These are phyloP conservation scores for Penicillium desertorum DNA, from an alignment of 495 filamentous ascomycete species.

Conservation along the genomic window DNA sequence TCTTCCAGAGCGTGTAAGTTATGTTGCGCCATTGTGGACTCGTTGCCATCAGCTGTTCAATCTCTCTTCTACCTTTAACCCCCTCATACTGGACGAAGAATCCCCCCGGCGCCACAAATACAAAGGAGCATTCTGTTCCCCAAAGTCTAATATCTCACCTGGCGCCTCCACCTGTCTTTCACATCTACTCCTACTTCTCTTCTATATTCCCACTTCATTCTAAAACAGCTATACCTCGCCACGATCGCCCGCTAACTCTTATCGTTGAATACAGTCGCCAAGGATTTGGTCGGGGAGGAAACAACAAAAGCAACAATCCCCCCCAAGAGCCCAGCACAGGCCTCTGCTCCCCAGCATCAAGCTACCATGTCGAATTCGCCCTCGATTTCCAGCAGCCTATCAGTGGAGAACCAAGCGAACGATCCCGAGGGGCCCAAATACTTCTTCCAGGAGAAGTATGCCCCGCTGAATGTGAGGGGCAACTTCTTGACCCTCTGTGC, in stretches of 20 bases:
- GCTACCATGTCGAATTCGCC: slow-evolving; percentile 58
- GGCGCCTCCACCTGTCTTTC: not conserved
- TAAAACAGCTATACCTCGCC: slow-evolving; percentile 22
- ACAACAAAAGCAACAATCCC: slow-evolving; percentile 53
- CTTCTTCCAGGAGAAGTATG: slow-evolving; percentile 77
- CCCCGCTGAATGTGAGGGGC: slow-evolving; percentile 85
- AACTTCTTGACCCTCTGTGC: slow-evolving; percentile 95
- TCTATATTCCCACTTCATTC: not conserved
- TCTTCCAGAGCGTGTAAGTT: slow-evolving; percentile 80
- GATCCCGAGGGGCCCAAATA: slow-evolving; percentile 61
- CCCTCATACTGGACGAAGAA: slow-evolving; percentile 28
- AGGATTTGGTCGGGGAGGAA: slow-evolving; percentile 52
- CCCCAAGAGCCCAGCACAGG: slow-evolving; percentile 48
- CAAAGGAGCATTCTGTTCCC: slow-evolving; percentile 23
- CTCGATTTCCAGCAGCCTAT: slow-evolving; percentile 52
- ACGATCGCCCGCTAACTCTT: slow-evolving; percentile 49
- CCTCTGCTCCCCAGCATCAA: slow-evolving; percentile 40
- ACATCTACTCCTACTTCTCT: not conserved
- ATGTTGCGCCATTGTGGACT: slow-evolving; percentile 10
- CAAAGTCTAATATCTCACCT: slow-evolving; percentile 16
- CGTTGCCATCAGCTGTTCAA: slow-evolving; percentile 7
- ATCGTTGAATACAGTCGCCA: slow-evolving; percentile 46
- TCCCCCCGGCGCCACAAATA: slow-evolving; percentile 25
- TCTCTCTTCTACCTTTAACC: slow-evolving; percentile 14
- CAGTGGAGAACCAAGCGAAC: slow-evolving; percentile 51